Percentiles rank a stretch among this genome's conserved stretches.
Conservation (phyloP, 2,329 filamentous ascomycete species). For the Ascochyta viciae-villosae region DNA sequence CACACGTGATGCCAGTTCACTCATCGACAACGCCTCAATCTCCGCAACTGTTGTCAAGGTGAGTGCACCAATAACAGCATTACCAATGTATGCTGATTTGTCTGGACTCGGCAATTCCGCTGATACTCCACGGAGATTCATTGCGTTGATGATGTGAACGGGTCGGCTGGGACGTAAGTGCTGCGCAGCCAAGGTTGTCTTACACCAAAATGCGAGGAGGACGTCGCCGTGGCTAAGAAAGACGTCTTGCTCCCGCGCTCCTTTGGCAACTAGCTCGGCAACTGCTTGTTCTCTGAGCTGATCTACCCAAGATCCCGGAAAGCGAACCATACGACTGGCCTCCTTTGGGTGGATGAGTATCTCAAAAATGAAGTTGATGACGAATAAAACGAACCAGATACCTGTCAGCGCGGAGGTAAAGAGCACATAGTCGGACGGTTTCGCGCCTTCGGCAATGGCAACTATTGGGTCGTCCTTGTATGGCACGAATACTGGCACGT, state of each 20-base stretch:
- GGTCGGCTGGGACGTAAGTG: constrained; percentile 8
- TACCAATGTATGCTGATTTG: constrained; percentile 25
- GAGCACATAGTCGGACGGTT: constrained; percentile 20
- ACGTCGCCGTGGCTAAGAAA: constrained; percentile 33
- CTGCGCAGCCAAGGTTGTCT: constrained; percentile 13
- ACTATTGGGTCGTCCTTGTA: constrained; percentile 29
- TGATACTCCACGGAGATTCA: constrained; percentile 29
- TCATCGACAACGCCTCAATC: constrained; percentile 25
- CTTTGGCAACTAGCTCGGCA: constrained; percentile 15
- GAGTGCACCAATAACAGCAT: constrained; percentile 13
- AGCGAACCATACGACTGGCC: constrained; percentile 15
- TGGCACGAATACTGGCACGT: constrained; percentile 6
- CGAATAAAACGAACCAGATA: constrained; percentile 19
- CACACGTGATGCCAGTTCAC: constrained; percentile 31
- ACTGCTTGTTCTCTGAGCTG: neutral
- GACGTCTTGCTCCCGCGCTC: constrained; percentile 15
- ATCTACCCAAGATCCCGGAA: constrained; percentile 21
- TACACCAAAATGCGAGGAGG: constrained; percentile 22
- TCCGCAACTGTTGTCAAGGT: constrained; percentile 20
- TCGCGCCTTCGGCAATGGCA: neutral
- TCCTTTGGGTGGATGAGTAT: constrained; percentile 17
- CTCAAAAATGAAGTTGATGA: constrained; percentile 26
- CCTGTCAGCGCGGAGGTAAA: constrained; percentile 17
- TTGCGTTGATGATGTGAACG: constrained; percentile 33
- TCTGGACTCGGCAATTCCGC: constrained; percentile 20